A percentile compares a stretch with the other conserved stretches of the same genome.
These are phyloP conservation scores for Termitomyces sp. DNA, from an alignment of 768 basidiomycete genomes.

Conservation along the genomic window DNA sequence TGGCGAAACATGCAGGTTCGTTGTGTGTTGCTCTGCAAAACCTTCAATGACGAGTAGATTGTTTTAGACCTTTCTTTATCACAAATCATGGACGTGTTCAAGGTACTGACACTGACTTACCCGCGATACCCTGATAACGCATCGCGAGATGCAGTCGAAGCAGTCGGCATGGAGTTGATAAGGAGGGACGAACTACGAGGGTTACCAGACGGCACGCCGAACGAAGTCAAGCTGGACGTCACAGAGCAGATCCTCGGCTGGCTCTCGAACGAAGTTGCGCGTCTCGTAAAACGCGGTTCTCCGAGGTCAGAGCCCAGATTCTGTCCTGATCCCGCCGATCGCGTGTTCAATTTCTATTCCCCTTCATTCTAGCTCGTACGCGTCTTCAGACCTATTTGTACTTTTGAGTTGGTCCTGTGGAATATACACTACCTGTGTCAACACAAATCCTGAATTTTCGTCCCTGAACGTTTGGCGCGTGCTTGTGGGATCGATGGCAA, in stretches of 20 bases:
- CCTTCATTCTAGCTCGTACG: constrained; percentile 37
- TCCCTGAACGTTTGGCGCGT: constrained; percentile 44
- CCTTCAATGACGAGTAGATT: neutral
- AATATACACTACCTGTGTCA: constrained; percentile 49
- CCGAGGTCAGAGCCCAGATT: constrained; percentile 45
- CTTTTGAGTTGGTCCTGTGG: constrained; percentile 69
- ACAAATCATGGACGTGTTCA: constrained; percentile 67
- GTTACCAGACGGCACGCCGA: constrained; percentile 29
- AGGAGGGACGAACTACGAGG: constrained; percentile 55
- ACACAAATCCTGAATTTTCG: constrained; percentile 38
- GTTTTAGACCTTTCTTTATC: constrained; percentile 51
- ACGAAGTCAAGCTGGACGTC: constrained; percentile 50
- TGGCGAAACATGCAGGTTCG: constrained; percentile 56
- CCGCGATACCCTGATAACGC: constrained; percentile 70
- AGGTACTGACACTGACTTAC: constrained; percentile 69
- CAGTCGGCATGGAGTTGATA: constrained; percentile 59
- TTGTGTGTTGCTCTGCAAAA: constrained; percentile 9
- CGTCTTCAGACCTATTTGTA: constrained; percentile 59
- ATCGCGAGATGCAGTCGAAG: constrained; percentile 70
- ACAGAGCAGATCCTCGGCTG: constrained; percentile 72
- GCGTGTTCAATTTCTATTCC: neutral
- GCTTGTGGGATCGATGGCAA: constrained; percentile 53
- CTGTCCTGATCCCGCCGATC: constrained; percentile 1
- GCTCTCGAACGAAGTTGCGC: constrained; percentile 63
- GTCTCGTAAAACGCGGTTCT: constrained; percentile 45